Evolutionary conservation across 768 basidiomycete genomes (phyloP).

Genomic region (Cyclocybe aegerita): DNA sequence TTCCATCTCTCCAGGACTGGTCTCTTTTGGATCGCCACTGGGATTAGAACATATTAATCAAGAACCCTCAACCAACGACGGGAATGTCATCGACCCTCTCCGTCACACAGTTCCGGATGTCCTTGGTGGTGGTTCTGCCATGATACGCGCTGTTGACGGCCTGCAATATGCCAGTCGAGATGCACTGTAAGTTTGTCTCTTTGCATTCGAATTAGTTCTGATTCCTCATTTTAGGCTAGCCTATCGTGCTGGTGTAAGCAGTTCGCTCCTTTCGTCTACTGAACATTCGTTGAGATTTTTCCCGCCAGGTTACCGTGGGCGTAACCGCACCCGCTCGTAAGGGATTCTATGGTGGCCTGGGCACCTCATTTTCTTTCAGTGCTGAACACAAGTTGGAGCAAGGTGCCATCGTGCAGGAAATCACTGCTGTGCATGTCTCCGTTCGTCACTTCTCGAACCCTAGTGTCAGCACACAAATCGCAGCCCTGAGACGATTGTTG

Average conservation of each 20-base stretch:
- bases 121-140: constrained; percentile 45
- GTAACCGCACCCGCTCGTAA: constrained; percentile 58
- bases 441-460: constrained; percentile 48
- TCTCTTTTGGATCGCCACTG: constrained; percentile 69
- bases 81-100: constrained; percentile 56
- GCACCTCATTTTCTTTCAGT: constrained; percentile 63
- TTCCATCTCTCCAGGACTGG: constrained; percentile 60
- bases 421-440: constrained; percentile 65
- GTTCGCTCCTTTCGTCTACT: neutral
- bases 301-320: constrained; percentile 49
- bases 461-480: constrained; percentile 83
- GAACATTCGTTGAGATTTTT: neutral
- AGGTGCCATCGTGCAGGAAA: constrained; percentile 63
- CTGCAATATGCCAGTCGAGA: constrained; percentile 68
- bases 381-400: constrained; percentile 58
- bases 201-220: neutral
- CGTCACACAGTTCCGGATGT: constrained; percentile 43
- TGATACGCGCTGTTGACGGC: constrained; percentile 74
- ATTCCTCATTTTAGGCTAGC: constrained; percentile 46
- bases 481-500: constrained; percentile 65
- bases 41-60: constrained; percentile 68
- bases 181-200: constrained; percentile 54
- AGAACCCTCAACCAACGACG: constrained; percentile 74
- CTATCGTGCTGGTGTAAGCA: constrained; percentile 62
- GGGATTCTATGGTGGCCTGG: constrained; percentile 60